Evolutionary conservation across 495 filamentous ascomycete genomes (phyloP).

Genomic region (Choiromyces venosus): DNA sequence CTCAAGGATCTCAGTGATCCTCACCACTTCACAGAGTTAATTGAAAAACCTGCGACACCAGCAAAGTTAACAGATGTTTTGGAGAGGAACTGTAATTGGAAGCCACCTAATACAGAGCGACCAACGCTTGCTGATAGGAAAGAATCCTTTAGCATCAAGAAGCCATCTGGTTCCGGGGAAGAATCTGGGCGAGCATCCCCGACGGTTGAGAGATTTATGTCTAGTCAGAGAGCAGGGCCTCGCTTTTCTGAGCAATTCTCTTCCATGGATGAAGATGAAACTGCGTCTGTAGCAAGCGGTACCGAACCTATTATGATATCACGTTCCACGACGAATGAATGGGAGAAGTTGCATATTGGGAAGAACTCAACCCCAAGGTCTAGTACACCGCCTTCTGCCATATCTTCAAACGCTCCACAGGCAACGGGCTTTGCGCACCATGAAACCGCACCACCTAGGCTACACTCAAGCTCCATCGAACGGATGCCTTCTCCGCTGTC

Average conservation of each 20-base stretch:
- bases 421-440: constrained; percentile 15
- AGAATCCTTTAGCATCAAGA: constrained; percentile 23
- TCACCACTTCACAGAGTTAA: constrained; percentile 88
- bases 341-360: constrained; percentile 28
- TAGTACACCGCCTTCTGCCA: constrained; percentile 11
- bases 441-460: constrained; percentile 32
- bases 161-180: constrained; percentile 34
- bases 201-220: constrained; percentile 38
- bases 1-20: constrained; percentile 89
- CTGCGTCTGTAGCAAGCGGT: constrained; percentile 19
- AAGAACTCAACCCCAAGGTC: constrained; percentile 19
- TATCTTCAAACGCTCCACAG: constrained; percentile 19
- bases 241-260: constrained; percentile 36
- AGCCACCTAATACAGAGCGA: constrained; percentile 57
- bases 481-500: constrained; percentile 39
- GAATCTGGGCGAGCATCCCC: constrained; percentile 34
- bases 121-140: constrained; percentile 28
- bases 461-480: constrained; percentile 38
- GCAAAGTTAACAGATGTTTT: constrained; percentile 82
- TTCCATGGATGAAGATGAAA: constrained; percentile 39
- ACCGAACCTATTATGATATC: constrained; percentile 30
- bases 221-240: constrained; percentile 20
- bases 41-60: constrained; percentile 90
- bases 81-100: constrained; percentile 85
- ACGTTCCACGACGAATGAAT: constrained; percentile 37